A percentile compares a stretch with the other conserved stretches of the same genome.
These are phyloP conservation scores for Syzygium grande DNA, from an alignment of 345 rosid genomes.

Conservation along the genomic window DNA sequence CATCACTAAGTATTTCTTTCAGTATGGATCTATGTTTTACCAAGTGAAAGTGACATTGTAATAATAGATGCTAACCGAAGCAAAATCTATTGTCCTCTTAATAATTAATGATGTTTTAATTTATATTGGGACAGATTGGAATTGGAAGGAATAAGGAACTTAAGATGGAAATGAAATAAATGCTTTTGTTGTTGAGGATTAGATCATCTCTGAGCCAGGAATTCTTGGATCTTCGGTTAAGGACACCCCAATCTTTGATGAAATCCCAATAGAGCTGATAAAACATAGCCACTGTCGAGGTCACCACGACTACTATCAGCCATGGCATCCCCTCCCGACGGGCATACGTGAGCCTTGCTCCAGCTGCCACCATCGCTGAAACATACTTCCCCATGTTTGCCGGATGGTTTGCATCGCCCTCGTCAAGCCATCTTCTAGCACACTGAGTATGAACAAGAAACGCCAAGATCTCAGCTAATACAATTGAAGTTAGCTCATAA, in stretches of 20 bases:
- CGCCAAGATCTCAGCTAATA: neutral
- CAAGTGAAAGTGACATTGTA: neutral
- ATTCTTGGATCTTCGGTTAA: constrained; percentile 63
- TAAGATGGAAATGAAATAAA: constrained; percentile 77
- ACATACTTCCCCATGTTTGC: constrained; percentile 97
- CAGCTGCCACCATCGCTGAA: constrained; percentile 95
- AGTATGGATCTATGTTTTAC: no score
- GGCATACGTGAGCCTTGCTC: constrained; percentile 70
- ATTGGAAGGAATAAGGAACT: constrained; percentile 9
- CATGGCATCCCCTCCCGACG: constrained; percentile 35
- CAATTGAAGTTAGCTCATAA: neutral
- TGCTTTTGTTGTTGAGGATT: constrained; percentile 59
- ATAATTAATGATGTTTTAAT: no score
- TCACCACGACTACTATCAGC: constrained; percentile 49
- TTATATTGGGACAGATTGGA: neutral
- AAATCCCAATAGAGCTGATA: constrained; percentile 98
- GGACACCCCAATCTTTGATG: constrained; percentile 87
- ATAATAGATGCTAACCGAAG: no score
- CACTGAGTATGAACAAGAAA: constrained; percentile 29
- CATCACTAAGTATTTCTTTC: neutral
- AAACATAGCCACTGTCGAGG: constrained; percentile 59
- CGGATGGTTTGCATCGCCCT: constrained; percentile 50
- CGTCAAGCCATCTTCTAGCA: constrained; percentile 89
- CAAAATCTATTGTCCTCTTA: no score
- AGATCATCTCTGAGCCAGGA: constrained; percentile 81